Evolutionary conservation across 2,329 filamentous ascomycete species (phyloP).

Genomic region (Knufia petricola): DNA sequence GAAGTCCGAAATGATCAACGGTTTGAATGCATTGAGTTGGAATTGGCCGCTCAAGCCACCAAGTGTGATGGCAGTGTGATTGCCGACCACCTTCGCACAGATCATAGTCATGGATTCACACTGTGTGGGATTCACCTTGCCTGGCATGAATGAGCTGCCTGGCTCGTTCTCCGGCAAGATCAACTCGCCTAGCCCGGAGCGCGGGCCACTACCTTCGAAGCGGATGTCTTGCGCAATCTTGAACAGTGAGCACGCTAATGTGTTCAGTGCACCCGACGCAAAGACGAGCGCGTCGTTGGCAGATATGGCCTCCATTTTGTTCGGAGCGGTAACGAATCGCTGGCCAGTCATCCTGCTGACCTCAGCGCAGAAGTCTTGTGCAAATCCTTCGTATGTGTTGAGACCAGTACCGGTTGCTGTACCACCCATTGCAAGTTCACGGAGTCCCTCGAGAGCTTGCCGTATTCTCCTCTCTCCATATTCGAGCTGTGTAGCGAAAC

Average conservation of each 20-base stretch:
- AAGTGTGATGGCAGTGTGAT: constrained; percentile 73
- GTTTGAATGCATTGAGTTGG: constrained; percentile 89
- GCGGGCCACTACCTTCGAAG: constrained; percentile 76
- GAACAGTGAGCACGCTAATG: constrained; percentile 42
- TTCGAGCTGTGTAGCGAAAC: constrained; percentile 79
- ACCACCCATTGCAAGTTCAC: constrained; percentile 72
- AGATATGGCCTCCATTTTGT: constrained; percentile 84
- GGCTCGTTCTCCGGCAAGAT: constrained; percentile 82
- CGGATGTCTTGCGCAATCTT: constrained; percentile 88
- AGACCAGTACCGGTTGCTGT: constrained; percentile 82
- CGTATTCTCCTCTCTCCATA: constrained; percentile 69
- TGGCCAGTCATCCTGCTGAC: constrained; percentile 75
- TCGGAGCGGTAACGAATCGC: constrained; percentile 74
- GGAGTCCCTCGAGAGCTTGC: constrained; percentile 63
- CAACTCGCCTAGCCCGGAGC: constrained; percentile 77
- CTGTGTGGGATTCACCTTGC: constrained; percentile 87
- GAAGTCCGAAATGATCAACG: constrained; percentile 74
- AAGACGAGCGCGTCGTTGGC: constrained; percentile 82
- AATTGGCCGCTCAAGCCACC: constrained; percentile 87
- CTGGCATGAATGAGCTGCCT: constrained; percentile 83
- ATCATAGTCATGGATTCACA: constrained; percentile 86
- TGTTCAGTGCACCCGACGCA: constrained; percentile 69
- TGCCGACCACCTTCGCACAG: constrained; percentile 82
- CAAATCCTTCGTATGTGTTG: constrained; percentile 81
- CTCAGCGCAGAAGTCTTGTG: constrained; percentile 71